These are phyloP conservation scores for Pilaira anomala DNA, from an alignment of 192 early-diverging fungal species.

Conservation along the genomic window DNA sequence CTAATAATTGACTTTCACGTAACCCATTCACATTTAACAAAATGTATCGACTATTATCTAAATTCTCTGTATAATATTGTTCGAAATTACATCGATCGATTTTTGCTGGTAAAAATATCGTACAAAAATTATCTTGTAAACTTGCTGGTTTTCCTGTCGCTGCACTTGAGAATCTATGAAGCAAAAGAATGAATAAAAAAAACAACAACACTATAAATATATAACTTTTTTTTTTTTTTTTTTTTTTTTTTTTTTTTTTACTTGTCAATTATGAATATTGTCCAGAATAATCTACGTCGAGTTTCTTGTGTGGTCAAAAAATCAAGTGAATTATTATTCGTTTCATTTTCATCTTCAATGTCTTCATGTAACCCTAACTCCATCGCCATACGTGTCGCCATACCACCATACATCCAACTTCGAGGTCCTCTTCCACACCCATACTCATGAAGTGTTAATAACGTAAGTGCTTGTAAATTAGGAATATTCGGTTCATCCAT, in stretches of 20 bases:
- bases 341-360: slow-evolving; percentile 7
- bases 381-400: slow-evolving; percentile 45
- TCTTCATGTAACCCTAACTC: slow-evolving; percentile 54
- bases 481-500: slow-evolving; percentile 48
- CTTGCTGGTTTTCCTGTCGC: slow-evolving; percentile 46
- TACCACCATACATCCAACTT: slow-evolving; percentile 57
- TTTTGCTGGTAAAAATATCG: slow-evolving; percentile 43
- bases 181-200: not conserved
- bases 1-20: not conserved
- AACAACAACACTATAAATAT: too few relatives aligned
- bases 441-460: slow-evolving; percentile 48
- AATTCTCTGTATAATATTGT: slow-evolving; percentile 7
- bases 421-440: slow-evolving; percentile 50
- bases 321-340: slow-evolving; percentile 18
- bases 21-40: not conserved
- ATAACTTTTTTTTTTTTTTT: not conserved
- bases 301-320: slow-evolving; percentile 47
- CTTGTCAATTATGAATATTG: slow-evolving; percentile 48
- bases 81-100: not conserved
- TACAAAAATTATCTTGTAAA: slow-evolving; percentile 47
- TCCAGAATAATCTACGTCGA: slow-evolving; percentile 53
- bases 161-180: slow-evolving; percentile 35
- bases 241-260: slow-evolving; percentile 17
- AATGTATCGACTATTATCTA: not conserved
- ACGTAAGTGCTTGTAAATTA: slow-evolving; percentile 48